These are phyloP conservation scores for Austroboletus sp. DNA, from an alignment of 1,284 basidiomycete genomes.

Conservation along the genomic window DNA sequence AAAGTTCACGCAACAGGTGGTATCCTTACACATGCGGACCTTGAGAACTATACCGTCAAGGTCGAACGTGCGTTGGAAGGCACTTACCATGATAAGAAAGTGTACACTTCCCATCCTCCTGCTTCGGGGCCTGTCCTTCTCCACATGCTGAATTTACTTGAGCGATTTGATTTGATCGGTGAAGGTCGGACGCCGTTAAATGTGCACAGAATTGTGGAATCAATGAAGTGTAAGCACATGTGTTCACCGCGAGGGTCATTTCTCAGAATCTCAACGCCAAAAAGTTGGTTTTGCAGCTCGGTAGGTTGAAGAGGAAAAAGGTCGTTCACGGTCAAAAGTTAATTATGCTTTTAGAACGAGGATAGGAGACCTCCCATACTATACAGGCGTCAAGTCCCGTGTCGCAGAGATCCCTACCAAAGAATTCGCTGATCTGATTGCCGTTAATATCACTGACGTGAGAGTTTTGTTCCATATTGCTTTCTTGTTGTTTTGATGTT, in stretches of 20 bases:
- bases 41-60: constrained; percentile 64
- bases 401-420: constrained; percentile 70
- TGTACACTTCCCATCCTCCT: constrained; percentile 82
- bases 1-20: constrained; percentile 72
- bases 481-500: constrained; percentile 11
- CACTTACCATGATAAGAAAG: constrained; percentile 66
- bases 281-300: constrained; percentile 68
- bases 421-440: constrained; percentile 56
- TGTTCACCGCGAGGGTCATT: constrained; percentile 10
- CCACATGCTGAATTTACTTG: constrained; percentile 75
- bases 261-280: constrained; percentile 11
- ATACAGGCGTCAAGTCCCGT: constrained; percentile 45
- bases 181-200: constrained; percentile 51
- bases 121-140: constrained; percentile 75
- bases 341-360: constrained; percentile 50
- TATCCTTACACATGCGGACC: constrained; percentile 65
- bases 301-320: constrained; percentile 24
- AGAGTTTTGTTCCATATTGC: constrained; percentile 23
- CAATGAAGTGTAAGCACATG: constrained; percentile 57
- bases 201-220: constrained; percentile 68
- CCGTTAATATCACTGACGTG: constrained; percentile 74
- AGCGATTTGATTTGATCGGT: constrained; percentile 52
- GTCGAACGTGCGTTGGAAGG: constrained; percentile 72
- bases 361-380: constrained; percentile 69
- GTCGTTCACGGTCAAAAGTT: constrained; percentile 9